Conservation (phyloP, 2,329 filamentous ascomycete genomes). For the Cordyceps cicadae region DNA sequence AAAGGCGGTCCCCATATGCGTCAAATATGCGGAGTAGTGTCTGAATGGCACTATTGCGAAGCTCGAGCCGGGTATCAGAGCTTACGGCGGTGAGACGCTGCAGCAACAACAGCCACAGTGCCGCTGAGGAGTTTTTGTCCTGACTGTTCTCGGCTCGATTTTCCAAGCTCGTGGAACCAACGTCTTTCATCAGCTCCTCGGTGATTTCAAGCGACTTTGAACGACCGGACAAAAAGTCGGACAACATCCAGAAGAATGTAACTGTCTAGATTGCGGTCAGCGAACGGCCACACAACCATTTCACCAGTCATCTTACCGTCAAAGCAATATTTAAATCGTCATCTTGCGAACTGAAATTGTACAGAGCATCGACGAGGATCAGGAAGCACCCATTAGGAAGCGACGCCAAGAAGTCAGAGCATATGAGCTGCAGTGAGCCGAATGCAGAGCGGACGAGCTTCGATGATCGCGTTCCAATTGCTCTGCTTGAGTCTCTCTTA, state of each 20-base stretch:
- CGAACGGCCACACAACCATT: constrained; percentile 3
- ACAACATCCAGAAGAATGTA: constrained; percentile 92
- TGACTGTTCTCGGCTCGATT: constrained; percentile 51
- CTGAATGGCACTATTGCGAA: constrained; percentile 82
- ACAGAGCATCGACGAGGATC: constrained; percentile 76
- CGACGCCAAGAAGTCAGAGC: constrained; percentile 82
- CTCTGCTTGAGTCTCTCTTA: constrained; percentile 17
- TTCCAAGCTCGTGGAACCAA: constrained; percentile 43
- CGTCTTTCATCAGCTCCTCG: constrained; percentile 43
- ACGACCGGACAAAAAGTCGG: constrained; percentile 68
- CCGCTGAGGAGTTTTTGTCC: constrained; percentile 55
- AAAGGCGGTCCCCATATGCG: constrained; percentile 75
- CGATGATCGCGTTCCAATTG: constrained; percentile 51
- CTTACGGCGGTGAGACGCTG: constrained; percentile 64
- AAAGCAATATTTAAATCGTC: constrained; percentile 93
- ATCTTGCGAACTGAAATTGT: constrained; percentile 79
- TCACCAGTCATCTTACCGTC: constrained; percentile 49
- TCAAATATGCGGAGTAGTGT: constrained; percentile 88
- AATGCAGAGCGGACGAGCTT: constrained; percentile 81
- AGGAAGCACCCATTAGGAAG: constrained; percentile 64
- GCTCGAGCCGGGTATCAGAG: constrained; percentile 62
- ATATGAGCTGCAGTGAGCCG: constrained; percentile 81
- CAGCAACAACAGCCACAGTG: constrained; percentile 71
- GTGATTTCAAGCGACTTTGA: constrained; percentile 51
- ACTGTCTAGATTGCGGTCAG: constrained; percentile 52